Evolutionary conservation across 352 stramenopile genomes (phyloP).

Genomic region (Phytopythium mirpurense): DNA sequence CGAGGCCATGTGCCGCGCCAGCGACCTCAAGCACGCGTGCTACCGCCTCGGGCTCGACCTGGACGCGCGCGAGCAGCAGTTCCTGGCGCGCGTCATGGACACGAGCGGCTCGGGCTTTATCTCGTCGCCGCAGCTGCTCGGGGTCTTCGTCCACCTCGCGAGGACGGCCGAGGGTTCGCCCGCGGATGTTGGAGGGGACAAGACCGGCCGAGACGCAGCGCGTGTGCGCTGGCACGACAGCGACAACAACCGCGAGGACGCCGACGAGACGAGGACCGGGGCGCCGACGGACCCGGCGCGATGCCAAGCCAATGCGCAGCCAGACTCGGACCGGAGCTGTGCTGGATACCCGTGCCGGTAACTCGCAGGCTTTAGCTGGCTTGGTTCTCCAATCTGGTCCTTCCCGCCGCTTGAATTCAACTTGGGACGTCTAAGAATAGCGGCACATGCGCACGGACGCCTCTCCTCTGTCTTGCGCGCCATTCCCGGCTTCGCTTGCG

Average conservation of each 20-base stretch:
- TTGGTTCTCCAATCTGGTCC: no score
- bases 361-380: not conserved
- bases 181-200: not conserved
- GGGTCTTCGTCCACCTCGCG: slow-evolving; percentile 52
- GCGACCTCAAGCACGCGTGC: slow-evolving; percentile 70
- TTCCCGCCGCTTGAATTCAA: not conserved
- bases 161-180: not conserved
- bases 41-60: slow-evolving; percentile 64
- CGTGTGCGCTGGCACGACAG: slow-evolving; percentile 1
- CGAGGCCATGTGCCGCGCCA: slow-evolving; percentile 53
- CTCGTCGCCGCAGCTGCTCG: slow-evolving; percentile 47
- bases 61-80: slow-evolving; percentile 55
- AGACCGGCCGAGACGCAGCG: not conserved
- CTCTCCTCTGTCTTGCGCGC: not conserved
- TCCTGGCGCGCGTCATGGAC: slow-evolving; percentile 44
- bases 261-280: not conserved
- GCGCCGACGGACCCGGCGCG: not conserved
- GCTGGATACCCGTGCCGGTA: not conserved
- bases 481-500: not conserved
- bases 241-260: slow-evolving; percentile 1
- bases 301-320: not conserved
- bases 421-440: not conserved
- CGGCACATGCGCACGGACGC: not conserved
- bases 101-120: slow-evolving; percentile 49
- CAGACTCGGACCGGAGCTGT: not conserved